Base-by-base conservation (phyloP, 1,139 yeast species). In the Pichia sp. region DNA sequence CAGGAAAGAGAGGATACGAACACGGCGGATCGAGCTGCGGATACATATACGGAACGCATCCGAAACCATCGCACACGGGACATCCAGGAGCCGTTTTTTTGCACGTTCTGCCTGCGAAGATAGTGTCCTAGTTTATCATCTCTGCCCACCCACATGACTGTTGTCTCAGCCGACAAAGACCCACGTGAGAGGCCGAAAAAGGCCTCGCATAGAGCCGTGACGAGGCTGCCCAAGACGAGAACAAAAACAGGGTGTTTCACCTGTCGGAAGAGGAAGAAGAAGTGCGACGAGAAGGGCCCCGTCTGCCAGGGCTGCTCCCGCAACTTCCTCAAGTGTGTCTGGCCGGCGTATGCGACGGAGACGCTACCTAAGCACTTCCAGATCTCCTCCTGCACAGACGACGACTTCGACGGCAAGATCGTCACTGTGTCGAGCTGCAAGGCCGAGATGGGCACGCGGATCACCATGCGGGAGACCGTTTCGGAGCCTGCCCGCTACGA, bases 201-300 rank as follows among this genome's bases (percentile, higher is more conserved):
- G 41, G 3, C 13, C 8, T 23, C 47, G 4, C 16, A 30, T 10
- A 56, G 52, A 26, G 48, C 54, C 12, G 28, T 43, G 19, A 52
- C 49, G 2, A 55, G 58, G 30, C 46, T 57, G 21, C 61, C 65
- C 2, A 62, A 59, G 48, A 64, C 63, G 10, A 59, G 78, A 49
- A 69, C 78, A 2, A 69, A 70, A 56, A 66, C 73, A 0, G 80
- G 79, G 5, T 75, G 80, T 52, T 69, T 75, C 55, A 72, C 77
- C 21, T 75, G 81, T 56, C 67, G 80, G 36, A 70, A 70, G 53
- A 66, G 80, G 51, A 75, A 75, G 69, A 76, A 76, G 71, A 76
- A 76, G 64, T 76, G 81, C 61, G 76, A 76, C 58, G 80, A 76
- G 58, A 53, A 44, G 1, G 66, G 58, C 22, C 78, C 78, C 1